Percentiles rank a stretch among this genome's conserved stretches.
Evolutionary conservation across 208 protist genomes (phyloP).

Genomic region (Baffinella frigidus): DNA sequence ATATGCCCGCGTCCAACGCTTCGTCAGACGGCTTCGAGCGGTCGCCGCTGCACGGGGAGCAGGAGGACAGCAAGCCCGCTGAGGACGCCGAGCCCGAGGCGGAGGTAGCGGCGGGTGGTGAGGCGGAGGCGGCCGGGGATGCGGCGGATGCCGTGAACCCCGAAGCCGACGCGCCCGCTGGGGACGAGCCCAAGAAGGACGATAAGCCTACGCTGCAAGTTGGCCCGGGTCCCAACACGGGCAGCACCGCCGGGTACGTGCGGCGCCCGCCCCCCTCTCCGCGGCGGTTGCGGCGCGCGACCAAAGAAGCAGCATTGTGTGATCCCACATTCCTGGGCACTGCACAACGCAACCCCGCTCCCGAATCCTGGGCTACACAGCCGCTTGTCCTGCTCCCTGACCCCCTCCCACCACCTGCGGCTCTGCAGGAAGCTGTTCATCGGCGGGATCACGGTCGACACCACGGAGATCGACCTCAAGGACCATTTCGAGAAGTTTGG

Average conservation of each 20-base stretch:
- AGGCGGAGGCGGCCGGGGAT: not conserved
- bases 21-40: constrained; percentile 39
- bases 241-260: too few relatives aligned
- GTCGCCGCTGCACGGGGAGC: not conserved
- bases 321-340: too few relatives aligned
- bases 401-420: not conserved
- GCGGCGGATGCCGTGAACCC: too few relatives aligned
- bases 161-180: too few relatives aligned
- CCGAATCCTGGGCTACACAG: not conserved
- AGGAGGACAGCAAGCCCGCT: not conserved
- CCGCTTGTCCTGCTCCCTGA: not conserved
- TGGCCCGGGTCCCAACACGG: too few relatives aligned
- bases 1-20: constrained; percentile 12
- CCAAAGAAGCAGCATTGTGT: too few relatives aligned
- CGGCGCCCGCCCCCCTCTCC: too few relatives aligned
- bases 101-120: not conserved
- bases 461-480: constrained; percentile 39
- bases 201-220: too few relatives aligned
- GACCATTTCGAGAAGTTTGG: constrained; percentile 38
- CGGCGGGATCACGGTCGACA: constrained; percentile 33
- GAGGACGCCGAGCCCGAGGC: not conserved
- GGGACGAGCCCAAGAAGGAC: too few relatives aligned
- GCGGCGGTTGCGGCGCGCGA: too few relatives aligned
- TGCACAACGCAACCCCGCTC: not conserved
- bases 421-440: constrained; percentile 53